Percentiles rank a stretch among this genome's conserved stretches.
These are phyloP conservation scores for Xylaria sp. DNA, from an alignment of 2,329 filamentous ascomycete genomes.

Conservation along the genomic window DNA sequence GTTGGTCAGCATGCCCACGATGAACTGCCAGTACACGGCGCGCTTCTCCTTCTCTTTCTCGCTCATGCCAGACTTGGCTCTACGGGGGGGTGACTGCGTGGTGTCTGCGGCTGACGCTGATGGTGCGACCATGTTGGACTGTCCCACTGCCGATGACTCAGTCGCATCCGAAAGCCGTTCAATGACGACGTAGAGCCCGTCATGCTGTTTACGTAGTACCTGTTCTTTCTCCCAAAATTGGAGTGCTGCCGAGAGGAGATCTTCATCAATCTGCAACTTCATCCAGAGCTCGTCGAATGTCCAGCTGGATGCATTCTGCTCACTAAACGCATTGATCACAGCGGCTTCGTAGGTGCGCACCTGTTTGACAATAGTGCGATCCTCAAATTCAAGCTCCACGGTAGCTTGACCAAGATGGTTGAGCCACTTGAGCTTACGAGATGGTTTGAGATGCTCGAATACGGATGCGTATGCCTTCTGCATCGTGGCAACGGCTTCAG, in stretches of 20 bases:
- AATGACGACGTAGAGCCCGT: conserved; percentile 73
- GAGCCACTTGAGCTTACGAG: conserved; percentile 89
- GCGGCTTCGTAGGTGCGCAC: conserved; percentile 87
- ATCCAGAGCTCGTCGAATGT: conserved; percentile 63
- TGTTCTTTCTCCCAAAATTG: conserved; percentile 77
- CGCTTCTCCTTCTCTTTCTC: conserved; percentile 71
- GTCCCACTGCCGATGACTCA: conserved; percentile 44
- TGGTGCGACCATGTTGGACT: conserved; percentile 39
- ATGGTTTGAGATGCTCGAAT: conserved; percentile 83
- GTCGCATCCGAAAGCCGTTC: conserved; percentile 65
- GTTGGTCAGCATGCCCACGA: conserved; percentile 95
- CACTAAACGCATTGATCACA: conserved; percentile 82
- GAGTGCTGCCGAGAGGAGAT: conserved; percentile 74
- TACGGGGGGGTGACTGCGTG: conserved; percentile 58
- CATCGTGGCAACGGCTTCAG: conserved; percentile 65
- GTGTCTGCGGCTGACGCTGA: conserved; percentile 40
- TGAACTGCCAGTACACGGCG: conserved; percentile 87
- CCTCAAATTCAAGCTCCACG: conserved; percentile 84
- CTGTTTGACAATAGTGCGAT: conserved; percentile 78
- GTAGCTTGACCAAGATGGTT: conserved; percentile 82
- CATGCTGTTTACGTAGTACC: conserved; percentile 68
- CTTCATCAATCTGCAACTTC: conserved; percentile 77
- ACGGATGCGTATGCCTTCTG: conserved; percentile 78
- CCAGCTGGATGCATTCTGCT: conserved; percentile 51
- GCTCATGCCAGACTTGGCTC: conserved; percentile 64